A percentile compares a stretch with the other conserved stretches of the same genome.
Conservation (phyloP, 495 filamentous ascomycete species). For the Penicillium verhagenii region DNA sequence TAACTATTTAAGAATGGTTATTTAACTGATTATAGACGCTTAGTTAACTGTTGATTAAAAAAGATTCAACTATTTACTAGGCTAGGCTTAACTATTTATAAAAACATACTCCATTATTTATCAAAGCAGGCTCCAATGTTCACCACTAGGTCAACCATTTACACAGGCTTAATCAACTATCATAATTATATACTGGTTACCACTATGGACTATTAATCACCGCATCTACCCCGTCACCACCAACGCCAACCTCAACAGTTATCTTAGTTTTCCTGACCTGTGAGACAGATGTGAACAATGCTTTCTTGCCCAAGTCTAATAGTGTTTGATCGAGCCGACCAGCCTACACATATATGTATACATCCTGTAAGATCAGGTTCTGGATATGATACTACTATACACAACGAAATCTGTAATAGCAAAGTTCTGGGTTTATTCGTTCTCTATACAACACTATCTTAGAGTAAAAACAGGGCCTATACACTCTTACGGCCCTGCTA, state of each 20-base stretch:
- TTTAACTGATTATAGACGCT: no score
- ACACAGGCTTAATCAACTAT: no score
- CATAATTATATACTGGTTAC: neutral
- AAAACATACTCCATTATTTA: no score
- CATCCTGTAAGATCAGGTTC: neutral
- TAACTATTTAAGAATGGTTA: neutral
- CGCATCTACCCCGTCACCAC: neutral
- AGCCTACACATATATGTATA: neutral
- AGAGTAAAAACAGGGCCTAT: neutral
- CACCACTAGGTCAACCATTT: no score
- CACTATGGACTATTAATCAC: no score
- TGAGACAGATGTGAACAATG: neutral
- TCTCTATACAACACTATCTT: neutral
- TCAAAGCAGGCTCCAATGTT: no score
- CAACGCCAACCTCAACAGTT: neutral
- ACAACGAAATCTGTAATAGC: neutral
- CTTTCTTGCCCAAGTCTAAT: neutral
- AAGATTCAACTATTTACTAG: no score
- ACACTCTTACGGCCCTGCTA: neutral
- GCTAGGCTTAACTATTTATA: no score
- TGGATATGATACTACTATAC: neutral
- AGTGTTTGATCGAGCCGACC: neutral
- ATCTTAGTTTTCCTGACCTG: no score
- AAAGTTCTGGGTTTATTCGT: neutral
- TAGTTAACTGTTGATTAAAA: no score